phyloP scores from a whole-genome alignment of 345 rosid genomes.

The Noccaea bulbosa region DNA sequence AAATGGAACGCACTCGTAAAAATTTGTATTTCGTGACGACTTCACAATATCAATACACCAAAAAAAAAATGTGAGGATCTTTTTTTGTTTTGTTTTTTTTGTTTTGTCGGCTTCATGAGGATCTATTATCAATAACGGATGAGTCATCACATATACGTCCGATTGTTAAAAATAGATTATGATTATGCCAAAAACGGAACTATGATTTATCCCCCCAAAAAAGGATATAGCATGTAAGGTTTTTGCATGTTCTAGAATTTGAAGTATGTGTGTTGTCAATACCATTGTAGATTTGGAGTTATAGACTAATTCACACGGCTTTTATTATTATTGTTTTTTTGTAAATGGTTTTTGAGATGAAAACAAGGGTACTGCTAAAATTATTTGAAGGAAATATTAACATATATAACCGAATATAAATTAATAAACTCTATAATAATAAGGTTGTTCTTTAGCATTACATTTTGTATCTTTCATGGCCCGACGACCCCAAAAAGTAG shows the following conservation, averaged over 20 bases:
- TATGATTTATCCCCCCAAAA: not conserved
- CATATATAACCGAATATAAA: not conserved
- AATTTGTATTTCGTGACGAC: not conserved
- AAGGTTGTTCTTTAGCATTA: not conserved
- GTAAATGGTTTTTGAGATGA: not conserved
- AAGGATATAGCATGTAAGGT: not conserved
- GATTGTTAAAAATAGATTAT: not conserved
- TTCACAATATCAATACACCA: not conserved
- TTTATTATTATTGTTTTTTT: not conserved
- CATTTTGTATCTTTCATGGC: constrained; percentile 13
- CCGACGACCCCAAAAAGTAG: constrained; percentile 48
- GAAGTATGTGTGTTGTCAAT: not conserved
- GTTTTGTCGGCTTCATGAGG: too few relatives aligned
- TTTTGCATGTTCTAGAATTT: not conserved
- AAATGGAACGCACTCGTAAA: not conserved
- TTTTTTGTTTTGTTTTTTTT: too few relatives aligned
- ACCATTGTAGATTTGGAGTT: not conserved
- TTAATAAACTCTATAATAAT: not conserved
- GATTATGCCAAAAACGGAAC: not conserved
- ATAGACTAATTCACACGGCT: not conserved
- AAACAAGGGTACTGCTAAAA: not conserved
- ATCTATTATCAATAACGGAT: not conserved
- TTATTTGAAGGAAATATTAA: not conserved
- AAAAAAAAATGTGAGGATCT: too few relatives aligned
- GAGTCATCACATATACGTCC: not conserved